Percentiles rank a stretch among this genome's conserved stretches.
Evolutionary conservation across 2,329 filamentous ascomycete species (phyloP).

Genomic region (Hawksworthiomyces lignivorus): DNA sequence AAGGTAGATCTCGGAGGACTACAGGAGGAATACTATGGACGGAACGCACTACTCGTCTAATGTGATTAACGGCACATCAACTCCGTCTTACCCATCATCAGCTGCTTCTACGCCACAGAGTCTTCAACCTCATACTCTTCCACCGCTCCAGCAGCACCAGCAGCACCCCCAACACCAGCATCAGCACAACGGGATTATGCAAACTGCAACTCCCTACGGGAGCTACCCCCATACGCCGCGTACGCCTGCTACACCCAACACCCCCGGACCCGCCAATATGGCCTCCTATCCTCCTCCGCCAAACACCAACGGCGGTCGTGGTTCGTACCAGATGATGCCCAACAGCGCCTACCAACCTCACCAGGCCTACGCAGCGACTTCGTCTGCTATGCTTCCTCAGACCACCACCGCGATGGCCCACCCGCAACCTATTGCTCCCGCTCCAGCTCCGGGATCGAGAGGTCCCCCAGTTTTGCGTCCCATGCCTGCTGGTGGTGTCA

Average conservation of each 20-base stretch:
- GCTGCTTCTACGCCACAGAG: slow-evolving; percentile 20
- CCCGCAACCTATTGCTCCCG: slow-evolving; percentile 69
- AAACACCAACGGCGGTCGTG: slow-evolving; percentile 38
- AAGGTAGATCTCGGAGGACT: slow-evolving; percentile 7
- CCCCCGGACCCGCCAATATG: slow-evolving; percentile 48
- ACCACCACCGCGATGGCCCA: slow-evolving; percentile 59
- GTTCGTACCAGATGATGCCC: slow-evolving; percentile 48
- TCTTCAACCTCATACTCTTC: slow-evolving; percentile 21
- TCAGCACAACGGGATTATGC: slow-evolving; percentile 39
- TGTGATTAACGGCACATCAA: slow-evolving; percentile 24
- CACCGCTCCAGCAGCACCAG: slow-evolving; percentile 22
- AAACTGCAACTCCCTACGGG: slow-evolving; percentile 42
- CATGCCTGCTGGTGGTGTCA: slow-evolving; percentile 62
- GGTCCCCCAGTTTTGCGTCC: slow-evolving; percentile 55
- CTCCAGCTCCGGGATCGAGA: slow-evolving; percentile 49
- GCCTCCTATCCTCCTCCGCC: slow-evolving; percentile 42
- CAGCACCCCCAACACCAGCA: slow-evolving; percentile 24
- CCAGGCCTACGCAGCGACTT: slow-evolving; percentile 48
- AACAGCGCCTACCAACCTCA: slow-evolving; percentile 43
- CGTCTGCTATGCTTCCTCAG: slow-evolving; percentile 56
- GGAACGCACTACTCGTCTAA: slow-evolving; percentile 22
- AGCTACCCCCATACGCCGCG: slow-evolving; percentile 55
- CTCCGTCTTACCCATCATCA: slow-evolving; percentile 21
- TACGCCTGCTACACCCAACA: slow-evolving; percentile 56
- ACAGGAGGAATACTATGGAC: slow-evolving; percentile 22